Evolutionary conservation across 2,329 filamentous ascomycete species (phyloP), one percentile per base, ranked within the genome.

Genomic region (Stachybotrys chlorohalonatus): DNA sequence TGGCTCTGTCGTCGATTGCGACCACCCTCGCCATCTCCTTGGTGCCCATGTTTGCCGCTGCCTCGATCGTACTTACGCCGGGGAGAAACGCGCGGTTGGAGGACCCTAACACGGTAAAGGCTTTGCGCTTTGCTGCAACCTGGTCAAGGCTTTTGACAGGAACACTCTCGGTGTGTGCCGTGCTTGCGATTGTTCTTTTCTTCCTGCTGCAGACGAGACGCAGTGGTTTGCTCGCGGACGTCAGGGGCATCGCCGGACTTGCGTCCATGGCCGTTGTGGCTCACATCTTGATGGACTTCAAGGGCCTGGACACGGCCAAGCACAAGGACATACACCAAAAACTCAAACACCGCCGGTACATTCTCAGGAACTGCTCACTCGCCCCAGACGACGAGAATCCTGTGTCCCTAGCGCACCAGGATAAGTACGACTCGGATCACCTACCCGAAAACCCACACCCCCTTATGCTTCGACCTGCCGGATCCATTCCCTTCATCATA

Each of bases 231-330:
- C 68, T 83, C 3, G 81, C 81, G 6, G 84, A 90, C 63, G 86
- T 88, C 7, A 84, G 83, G 60, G 87, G 87, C 6, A 88, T 90
- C 52, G 85, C 86, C 1, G 87, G 87, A 1, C 76, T 90, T 45
- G 87, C 87, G 6, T 83, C 86, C 54, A 89, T 90, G 86, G 86
- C 87, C 9, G 86, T 87, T 3, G 81, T 82, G 57, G 84, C 80
- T 58, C 86, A 90, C 60, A 87, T 90, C 64, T 71, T 90, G 58
- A 84, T 83, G 69, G 87, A 90, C 64, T 90, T 90, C 64, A 83
- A 83, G 58, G 84, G 84, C 55, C 81, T 88, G 70, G 87, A 90
- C 64, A 81, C 82, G 1, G 85, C 82, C 7, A 82, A 77, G 5
- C 82, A 85, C 53, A 73, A 82, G 51, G 80, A 84, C 53, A 89